Evolutionary conservation across 1,284 basidiomycete species (phyloP).

Genomic region (Pholiota adiposa): DNA sequence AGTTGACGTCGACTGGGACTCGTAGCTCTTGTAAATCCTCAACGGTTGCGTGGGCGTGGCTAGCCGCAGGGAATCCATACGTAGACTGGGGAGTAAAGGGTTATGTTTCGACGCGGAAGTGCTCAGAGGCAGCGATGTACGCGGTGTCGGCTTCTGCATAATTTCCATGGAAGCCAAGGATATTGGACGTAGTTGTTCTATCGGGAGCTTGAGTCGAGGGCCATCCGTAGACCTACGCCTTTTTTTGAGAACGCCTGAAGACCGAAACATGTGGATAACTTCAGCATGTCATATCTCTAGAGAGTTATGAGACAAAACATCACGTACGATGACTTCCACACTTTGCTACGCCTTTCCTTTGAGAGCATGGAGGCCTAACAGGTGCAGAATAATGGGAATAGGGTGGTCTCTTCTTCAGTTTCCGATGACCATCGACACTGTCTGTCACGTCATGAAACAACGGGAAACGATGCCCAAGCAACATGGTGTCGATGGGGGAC

Average conservation of each 20-base stretch:
- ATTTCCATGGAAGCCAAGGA: conserved; percentile 7
- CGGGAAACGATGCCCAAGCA: not conserved
- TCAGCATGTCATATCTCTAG: not conserved
- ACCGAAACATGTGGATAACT: not conserved
- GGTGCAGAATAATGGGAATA: conserved; percentile 14
- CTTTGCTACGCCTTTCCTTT: not conserved
- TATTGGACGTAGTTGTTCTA: not conserved
- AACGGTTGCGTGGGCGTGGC: conserved; percentile 3
- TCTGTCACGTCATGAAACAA: not conserved
- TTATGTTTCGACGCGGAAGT: not conserved
- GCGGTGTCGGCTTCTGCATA: not conserved
- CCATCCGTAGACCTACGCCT: not conserved
- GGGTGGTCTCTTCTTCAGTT: not conserved
- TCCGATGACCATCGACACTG: not conserved
- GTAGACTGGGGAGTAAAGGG: not conserved
- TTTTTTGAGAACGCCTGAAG: conserved; percentile 12
- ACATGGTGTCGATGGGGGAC: not conserved
- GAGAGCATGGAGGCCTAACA: conserved; percentile 2
- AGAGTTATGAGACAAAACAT: not conserved
- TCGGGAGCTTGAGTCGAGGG: not conserved
- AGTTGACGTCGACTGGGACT: not conserved
- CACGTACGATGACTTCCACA: conserved; percentile 1
- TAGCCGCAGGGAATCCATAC: conserved; percentile 1
- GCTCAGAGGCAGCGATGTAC: not conserved
- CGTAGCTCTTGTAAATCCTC: not conserved